Conservation (phyloP, 1,284 basidiomycete genomes). For the Irpex sp. region DNA sequence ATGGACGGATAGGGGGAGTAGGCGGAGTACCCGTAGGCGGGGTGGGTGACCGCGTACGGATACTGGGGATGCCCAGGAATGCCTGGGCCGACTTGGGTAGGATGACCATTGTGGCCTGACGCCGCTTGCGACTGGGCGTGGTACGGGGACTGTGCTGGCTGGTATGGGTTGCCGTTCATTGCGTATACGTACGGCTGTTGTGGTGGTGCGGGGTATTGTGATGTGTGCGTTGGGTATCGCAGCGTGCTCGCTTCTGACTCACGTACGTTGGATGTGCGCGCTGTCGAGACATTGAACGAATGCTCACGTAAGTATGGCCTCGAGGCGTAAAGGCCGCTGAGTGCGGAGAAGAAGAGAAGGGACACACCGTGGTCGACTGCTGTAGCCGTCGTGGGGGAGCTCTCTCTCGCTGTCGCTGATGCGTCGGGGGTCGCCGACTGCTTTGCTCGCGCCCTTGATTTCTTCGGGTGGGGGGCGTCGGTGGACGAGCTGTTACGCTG, state of each 20-base stretch:
- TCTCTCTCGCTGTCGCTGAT: constrained; percentile 2
- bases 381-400: constrained; percentile 5
- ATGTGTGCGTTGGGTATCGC: constrained; percentile 43
- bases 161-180: constrained; percentile 42
- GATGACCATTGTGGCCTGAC: constrained; percentile 40
- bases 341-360: background rate
- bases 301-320: constrained; percentile 12
- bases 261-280: constrained; percentile 35
- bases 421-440: constrained; percentile 1
- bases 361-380: constrained; percentile 15
- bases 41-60: constrained; percentile 54
- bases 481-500: constrained; percentile 5
- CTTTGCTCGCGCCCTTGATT: constrained; percentile 12
- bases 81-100: constrained; percentile 32
- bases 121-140: constrained; percentile 35
- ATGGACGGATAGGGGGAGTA: constrained; percentile 63
- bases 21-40: constrained; percentile 48
- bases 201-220: constrained; percentile 43
- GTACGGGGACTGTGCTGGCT: constrained; percentile 51
- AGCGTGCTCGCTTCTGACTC: constrained; percentile 21
- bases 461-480: constrained; percentile 12
- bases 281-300: constrained; percentile 19
- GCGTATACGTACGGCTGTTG: constrained; percentile 42
- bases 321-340: constrained; percentile 12
- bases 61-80: constrained; percentile 45